These are phyloP conservation scores for Candida pini DNA, from an alignment of 805 yeast species.

Conservation along the genomic window DNA sequence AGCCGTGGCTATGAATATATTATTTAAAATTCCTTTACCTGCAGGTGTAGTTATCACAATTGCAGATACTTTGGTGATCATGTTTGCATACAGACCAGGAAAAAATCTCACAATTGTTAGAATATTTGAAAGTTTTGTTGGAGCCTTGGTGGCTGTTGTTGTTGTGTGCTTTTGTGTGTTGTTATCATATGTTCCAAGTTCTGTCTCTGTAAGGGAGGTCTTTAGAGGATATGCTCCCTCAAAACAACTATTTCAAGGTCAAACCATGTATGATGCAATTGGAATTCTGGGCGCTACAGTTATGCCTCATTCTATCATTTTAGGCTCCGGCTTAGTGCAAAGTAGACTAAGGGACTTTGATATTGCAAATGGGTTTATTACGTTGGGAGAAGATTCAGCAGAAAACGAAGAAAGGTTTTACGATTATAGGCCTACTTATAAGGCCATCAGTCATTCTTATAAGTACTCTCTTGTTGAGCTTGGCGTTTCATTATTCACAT, in stretches of 20 bases:
- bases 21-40: slow-evolving; percentile 39
- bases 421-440: slow-evolving; percentile 56
- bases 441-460: slow-evolving; percentile 63
- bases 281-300: slow-evolving; percentile 47
- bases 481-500: slow-evolving; percentile 58
- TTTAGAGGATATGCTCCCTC: slow-evolving; percentile 43
- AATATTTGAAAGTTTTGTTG: slow-evolving; percentile 39
- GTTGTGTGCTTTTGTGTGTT: slow-evolving; percentile 42
- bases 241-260: slow-evolving; percentile 34
- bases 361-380: slow-evolving; percentile 30
- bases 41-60: slow-evolving; percentile 44
- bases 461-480: slow-evolving; percentile 66
- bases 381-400: slow-evolving; percentile 16
- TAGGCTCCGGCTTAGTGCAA: slow-evolving; percentile 45
- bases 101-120: slow-evolving; percentile 37
- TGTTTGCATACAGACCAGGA: slow-evolving; percentile 42
- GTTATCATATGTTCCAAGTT: slow-evolving; percentile 31
- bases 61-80: slow-evolving; percentile 39
- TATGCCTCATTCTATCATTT: slow-evolving; percentile 45
- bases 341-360: slow-evolving; percentile 43
- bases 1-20: slow-evolving; percentile 44
- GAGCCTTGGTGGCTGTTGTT: slow-evolving; percentile 36
- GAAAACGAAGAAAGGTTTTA: slow-evolving; percentile 35
- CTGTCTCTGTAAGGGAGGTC: slow-evolving; percentile 23
- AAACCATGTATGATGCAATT: slow-evolving; percentile 41